These are phyloP conservation scores for Wallacemonas sp. DNA, from an alignment of 208 protist genomes.

Conservation along the genomic window DNA sequence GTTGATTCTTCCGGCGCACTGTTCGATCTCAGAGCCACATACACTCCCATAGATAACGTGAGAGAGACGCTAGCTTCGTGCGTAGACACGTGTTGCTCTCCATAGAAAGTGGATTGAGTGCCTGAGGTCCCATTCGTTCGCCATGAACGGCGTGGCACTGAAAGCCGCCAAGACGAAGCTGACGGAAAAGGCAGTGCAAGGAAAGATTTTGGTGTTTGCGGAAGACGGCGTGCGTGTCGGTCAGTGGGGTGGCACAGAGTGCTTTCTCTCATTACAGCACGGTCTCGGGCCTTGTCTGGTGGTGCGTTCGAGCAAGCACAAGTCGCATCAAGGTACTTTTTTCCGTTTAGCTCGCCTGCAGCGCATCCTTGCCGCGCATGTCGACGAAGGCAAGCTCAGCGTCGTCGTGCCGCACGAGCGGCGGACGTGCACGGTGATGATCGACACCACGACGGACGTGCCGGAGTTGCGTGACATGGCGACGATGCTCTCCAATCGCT, in stretches of 20 bases:
- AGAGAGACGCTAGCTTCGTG: no score
- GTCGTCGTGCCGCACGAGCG: constrained; percentile 57
- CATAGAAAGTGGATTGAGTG: no score
- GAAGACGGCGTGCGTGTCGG: constrained; percentile 71
- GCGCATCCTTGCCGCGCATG: constrained; percentile 48
- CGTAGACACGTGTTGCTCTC: no score
- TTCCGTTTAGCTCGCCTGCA: constrained; percentile 54
- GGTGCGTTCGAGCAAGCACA: constrained; percentile 64
- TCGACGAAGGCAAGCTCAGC: constrained; percentile 63
- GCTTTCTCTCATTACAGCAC: constrained; percentile 72
- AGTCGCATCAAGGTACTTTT: constrained; percentile 64
- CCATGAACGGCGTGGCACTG: constrained; percentile 8
- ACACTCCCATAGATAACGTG: no score
- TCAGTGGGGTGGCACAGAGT: constrained; percentile 83
- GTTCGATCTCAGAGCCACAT: no score
- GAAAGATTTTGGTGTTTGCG: constrained; percentile 48
- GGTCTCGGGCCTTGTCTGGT: constrained; percentile 77
- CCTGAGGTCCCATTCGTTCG: no score
- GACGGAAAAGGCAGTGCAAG: constrained; percentile 54
- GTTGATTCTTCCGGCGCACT: no score
- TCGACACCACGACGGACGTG: constrained; percentile 60
- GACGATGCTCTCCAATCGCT: constrained; percentile 45
- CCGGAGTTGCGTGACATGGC: constrained; percentile 69
- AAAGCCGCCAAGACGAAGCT: constrained; percentile 45
- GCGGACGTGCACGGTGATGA: constrained; percentile 59